These are phyloP conservation scores for Paxillus rubicundulus DNA, from an alignment of 768 basidiomycete genomes.

Conservation along the genomic window DNA sequence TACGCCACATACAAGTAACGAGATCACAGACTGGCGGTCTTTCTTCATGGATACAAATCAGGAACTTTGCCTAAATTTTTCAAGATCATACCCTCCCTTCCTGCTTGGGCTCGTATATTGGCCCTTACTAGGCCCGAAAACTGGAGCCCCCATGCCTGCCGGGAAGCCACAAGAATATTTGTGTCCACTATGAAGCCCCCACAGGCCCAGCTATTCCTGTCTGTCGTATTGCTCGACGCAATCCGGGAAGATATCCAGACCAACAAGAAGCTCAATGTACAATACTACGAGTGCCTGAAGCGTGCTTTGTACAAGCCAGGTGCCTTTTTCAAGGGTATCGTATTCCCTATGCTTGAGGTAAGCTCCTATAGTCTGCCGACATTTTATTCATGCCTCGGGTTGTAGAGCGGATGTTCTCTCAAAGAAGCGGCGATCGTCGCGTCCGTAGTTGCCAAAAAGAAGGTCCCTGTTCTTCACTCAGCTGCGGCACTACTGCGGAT, in stretches of 20 bases:
- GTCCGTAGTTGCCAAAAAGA: slow-evolving; percentile 85
- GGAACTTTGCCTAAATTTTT: slow-evolving; percentile 95
- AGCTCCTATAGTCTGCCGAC: slow-evolving; percentile 31
- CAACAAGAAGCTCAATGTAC: slow-evolving; percentile 87
- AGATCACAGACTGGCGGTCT: slow-evolving; percentile 68
- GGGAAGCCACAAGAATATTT: slow-evolving; percentile 92
- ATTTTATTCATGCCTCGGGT: slow-evolving; percentile 12
- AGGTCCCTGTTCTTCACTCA: slow-evolving; percentile 94
- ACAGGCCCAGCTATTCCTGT: slow-evolving; percentile 89
- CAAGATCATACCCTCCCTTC: slow-evolving; percentile 95
- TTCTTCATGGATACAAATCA: slow-evolving; percentile 87
- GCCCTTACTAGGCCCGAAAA: slow-evolving; percentile 88
- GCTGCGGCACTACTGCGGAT: slow-evolving; percentile 92
- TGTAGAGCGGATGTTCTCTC: slow-evolving; percentile 78
- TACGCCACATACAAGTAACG: slow-evolving; percentile 1
- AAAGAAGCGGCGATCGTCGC: slow-evolving; percentile 95
- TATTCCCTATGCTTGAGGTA: slow-evolving; percentile 94
- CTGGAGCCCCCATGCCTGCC: slow-evolving; percentile 95
- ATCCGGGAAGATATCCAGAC: slow-evolving; percentile 84
- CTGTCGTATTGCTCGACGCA: slow-evolving; percentile 87
- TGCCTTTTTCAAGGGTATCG: slow-evolving; percentile 96
- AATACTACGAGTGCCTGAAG: slow-evolving; percentile 92
- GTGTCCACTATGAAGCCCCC: slow-evolving; percentile 96
- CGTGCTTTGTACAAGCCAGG: slow-evolving; percentile 93
- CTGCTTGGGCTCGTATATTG: slow-evolving; percentile 93